Percentiles rank a stretch among this genome's conserved stretches.
Conservation (phyloP, 108 stramenopile species). For the Seminavis robusta region DNA sequence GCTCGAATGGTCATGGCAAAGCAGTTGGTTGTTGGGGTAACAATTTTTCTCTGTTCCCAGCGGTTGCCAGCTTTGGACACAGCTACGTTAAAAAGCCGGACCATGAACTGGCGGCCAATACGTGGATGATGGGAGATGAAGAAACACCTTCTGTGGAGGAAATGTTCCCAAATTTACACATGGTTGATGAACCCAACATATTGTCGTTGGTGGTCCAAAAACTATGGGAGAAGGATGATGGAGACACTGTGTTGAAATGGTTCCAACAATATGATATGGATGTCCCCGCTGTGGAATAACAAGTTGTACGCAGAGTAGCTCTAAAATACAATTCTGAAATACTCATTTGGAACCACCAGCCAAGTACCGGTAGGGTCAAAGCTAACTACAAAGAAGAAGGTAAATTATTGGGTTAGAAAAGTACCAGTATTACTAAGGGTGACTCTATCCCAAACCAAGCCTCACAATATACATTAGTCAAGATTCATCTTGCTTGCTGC, state of each 20-base stretch:
- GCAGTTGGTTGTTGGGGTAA: neutral
- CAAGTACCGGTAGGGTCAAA: too few species aligned
- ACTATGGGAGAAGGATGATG: neutral
- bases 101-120: neutral
- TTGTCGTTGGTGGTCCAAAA: neutral
- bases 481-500: too few species aligned
- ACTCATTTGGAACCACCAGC: too few species aligned
- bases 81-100: conserved; percentile 2
- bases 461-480: too few species aligned
- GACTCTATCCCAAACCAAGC: too few species aligned
- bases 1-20: conserved; percentile 16
- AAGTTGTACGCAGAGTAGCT: too few species aligned
- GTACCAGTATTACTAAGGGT: too few species aligned
- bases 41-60: conserved; percentile 9
- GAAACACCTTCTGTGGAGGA: neutral
- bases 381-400: too few species aligned
- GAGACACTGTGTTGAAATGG: neutral
- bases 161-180: neutral
- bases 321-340: too few species aligned
- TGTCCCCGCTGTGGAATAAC: too few species aligned
- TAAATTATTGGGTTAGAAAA: too few species aligned
- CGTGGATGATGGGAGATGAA: neutral
- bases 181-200: neutral
- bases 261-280: too few species aligned
- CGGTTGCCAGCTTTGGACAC: conserved; percentile 7